Percentiles rank a stretch among this genome's conserved stretches.
These are phyloP conservation scores for Exophiala dermatitidis DNA, from an alignment of 2,329 filamentous ascomycete species.

Conservation along the genomic window DNA sequence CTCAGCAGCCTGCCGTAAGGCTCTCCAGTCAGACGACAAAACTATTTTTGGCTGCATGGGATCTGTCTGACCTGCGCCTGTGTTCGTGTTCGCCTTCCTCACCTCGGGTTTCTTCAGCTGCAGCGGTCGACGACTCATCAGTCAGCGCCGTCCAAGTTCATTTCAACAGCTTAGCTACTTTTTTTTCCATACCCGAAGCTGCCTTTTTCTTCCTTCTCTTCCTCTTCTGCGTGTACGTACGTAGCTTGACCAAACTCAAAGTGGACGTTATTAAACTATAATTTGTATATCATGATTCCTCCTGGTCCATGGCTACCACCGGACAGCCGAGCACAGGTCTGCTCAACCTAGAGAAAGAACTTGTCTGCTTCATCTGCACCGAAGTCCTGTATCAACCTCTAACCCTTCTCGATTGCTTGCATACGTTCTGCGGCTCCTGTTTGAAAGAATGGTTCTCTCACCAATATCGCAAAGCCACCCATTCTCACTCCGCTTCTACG, in stretches of 20 bases:
- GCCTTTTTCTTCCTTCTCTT: background rate
- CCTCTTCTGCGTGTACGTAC: background rate
- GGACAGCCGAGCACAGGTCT: constrained; percentile 31
- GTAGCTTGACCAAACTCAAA: background rate
- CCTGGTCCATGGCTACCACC: constrained; percentile 16
- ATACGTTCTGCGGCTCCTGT: constrained; percentile 93
- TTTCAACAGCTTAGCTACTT: background rate
- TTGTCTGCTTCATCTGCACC: constrained; percentile 96
- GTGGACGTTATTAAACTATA: background rate
- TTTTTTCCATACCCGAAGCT: background rate
- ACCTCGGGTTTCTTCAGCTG: too few relatives aligned
- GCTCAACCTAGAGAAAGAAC: constrained; percentile 78
- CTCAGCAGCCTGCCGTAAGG: too few relatives aligned
- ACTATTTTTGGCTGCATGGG: too few relatives aligned
- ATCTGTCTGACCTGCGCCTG: too few relatives aligned
- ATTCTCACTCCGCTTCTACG: constrained; percentile 35
- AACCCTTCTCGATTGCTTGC: constrained; percentile 84
- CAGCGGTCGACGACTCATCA: background rate
- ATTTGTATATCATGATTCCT: background rate
- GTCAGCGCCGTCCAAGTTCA: background rate
- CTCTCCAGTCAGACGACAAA: too few relatives aligned
- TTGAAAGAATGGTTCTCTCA: constrained; percentile 92
- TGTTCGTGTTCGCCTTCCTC: too few relatives aligned
- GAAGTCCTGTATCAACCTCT: constrained; percentile 87
- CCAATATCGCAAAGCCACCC: constrained; percentile 55